A percentile compares a stretch with the other conserved stretches of the same genome.
Conservation (phyloP, 768 basidiomycete genomes). For the Phaffia tasmanica region DNA sequence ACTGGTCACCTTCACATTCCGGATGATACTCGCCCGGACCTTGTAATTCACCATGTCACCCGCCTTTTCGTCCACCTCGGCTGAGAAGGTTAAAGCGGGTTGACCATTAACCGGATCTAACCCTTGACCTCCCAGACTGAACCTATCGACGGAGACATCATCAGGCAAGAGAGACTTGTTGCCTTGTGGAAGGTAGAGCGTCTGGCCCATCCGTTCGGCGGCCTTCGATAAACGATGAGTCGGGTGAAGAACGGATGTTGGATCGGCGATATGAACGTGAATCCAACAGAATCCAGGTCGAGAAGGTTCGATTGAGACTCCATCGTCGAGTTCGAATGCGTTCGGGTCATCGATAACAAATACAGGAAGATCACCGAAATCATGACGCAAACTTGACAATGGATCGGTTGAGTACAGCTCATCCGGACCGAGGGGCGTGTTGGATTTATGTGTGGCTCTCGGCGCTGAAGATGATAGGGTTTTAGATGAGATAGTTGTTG, state of each 20-base stretch:
- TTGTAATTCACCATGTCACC: slow-evolving; percentile 58
- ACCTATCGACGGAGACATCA: slow-evolving; percentile 36
- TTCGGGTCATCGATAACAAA: slow-evolving; percentile 72
- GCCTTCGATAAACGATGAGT: slow-evolving; percentile 51
- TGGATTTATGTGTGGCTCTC: too few species aligned
- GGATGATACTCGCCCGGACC: slow-evolving; percentile 61
- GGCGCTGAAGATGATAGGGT: background rate
- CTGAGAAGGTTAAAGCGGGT: slow-evolving; percentile 68
- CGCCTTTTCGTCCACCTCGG: slow-evolving; percentile 46
- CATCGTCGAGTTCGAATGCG: slow-evolving; percentile 88
- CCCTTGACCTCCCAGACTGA: slow-evolving; percentile 44
- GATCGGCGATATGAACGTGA: slow-evolving; percentile 88
- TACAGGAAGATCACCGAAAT: slow-evolving; percentile 68
- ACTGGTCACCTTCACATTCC: slow-evolving; percentile 52
- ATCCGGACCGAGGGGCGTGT: slow-evolving; percentile 20
- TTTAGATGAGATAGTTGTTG: slow-evolving; percentile 29
- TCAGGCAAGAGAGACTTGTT: slow-evolving; percentile 64
- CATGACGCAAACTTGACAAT: slow-evolving; percentile 62
- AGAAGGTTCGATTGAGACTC: slow-evolving; percentile 62
- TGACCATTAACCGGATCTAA: slow-evolving; percentile 35
- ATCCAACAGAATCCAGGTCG: slow-evolving; percentile 59
- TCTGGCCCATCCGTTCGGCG: slow-evolving; percentile 47
- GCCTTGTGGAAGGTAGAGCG: slow-evolving; percentile 56
- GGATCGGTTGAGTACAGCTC: slow-evolving; percentile 57
- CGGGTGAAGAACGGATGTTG: slow-evolving; percentile 64